Percentiles rank a stretch among this genome's conserved stretches.
phyloP scores from a whole-genome alignment of 306 rosid genomes.

The Sophora flavescens region DNA sequence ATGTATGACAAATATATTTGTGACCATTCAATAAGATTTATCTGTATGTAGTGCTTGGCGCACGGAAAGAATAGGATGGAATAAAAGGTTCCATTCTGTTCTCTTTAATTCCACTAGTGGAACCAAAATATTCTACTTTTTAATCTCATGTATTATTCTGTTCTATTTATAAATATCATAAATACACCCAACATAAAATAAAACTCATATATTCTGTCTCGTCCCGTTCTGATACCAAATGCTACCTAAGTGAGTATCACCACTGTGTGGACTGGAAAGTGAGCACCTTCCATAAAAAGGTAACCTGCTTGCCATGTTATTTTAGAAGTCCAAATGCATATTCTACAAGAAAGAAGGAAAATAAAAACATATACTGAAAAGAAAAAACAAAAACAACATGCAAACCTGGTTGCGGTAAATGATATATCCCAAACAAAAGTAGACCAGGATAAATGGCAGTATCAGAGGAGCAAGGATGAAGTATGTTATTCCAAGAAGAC shows the following conservation, averaged over 20 bases:
- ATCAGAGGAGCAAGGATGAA: conserved; percentile 90
- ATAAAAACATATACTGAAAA: conserved; percentile 4
- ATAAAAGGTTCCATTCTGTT: too few species aligned
- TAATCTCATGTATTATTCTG: too few species aligned
- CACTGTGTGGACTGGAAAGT: neutral
- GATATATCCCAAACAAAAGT: conserved; percentile 77
- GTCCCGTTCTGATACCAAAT: too few species aligned
- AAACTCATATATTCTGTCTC: too few species aligned
- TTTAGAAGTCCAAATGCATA: neutral
- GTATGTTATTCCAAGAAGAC: conserved; percentile 86
- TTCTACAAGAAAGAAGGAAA: conserved; percentile 13
- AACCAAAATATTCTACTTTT: too few species aligned
- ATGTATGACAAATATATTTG: neutral
- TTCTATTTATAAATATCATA: too few species aligned
- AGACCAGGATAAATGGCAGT: conserved; percentile 85
- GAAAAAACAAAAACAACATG: neutral
- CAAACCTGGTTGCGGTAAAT: conserved; percentile 91
- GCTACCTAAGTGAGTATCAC: too few species aligned
- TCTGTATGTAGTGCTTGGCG: neutral
- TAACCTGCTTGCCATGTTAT: conserved; percentile 1
- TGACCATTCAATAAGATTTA: conserved; percentile 29
- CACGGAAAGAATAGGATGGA: too few species aligned
- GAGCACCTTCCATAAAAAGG: neutral
- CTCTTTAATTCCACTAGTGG: too few species aligned
- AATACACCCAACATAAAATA: too few species aligned